phyloP scores from a whole-genome alignment of 805 yeast genomes.

The Kluyveromyces siamensis region DNA sequence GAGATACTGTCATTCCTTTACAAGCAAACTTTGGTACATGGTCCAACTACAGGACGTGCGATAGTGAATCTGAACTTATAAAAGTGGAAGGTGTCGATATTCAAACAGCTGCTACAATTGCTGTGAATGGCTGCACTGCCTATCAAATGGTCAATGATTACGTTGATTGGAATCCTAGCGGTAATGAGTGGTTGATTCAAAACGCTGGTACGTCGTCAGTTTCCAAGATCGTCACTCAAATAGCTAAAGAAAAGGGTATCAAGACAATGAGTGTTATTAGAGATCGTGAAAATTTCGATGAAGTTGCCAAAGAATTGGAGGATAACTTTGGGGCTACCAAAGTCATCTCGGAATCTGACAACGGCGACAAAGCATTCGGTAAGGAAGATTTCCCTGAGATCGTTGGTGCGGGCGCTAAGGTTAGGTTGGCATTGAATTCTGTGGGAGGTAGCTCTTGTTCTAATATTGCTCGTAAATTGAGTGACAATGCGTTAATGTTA shows the following conservation, averaged over 20 bases:
- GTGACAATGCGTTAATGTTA: conserved; percentile 63
- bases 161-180: conserved; percentile 22
- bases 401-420: conserved; percentile 35
- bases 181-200: conserved; percentile 81
- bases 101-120: conserved; percentile 74
- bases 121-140: conserved; percentile 92
- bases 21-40: conserved; percentile 85
- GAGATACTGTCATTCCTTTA: conserved; percentile 86
- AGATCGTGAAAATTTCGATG: conserved; percentile 71
- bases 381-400: conserved; percentile 40
- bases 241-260: conserved; percentile 67
- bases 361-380: conserved; percentile 57
- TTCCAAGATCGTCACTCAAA: conserved; percentile 83
- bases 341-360: conserved; percentile 85
- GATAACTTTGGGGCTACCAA: conserved; percentile 65
- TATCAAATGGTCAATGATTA: conserved; percentile 75
- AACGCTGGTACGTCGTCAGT: conserved; percentile 97
- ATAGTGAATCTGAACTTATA: conserved; percentile 43
- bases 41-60: conserved; percentile 65
- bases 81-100: conserved; percentile 43
- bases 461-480: conserved; percentile 74
- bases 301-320: conserved; percentile 43
- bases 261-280: conserved; percentile 85
- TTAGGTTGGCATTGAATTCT: conserved; percentile 80
- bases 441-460: conserved; percentile 88